phyloP scores from a whole-genome alignment of 139 green algal genomes.

The Picochlorum sp. region DNA sequence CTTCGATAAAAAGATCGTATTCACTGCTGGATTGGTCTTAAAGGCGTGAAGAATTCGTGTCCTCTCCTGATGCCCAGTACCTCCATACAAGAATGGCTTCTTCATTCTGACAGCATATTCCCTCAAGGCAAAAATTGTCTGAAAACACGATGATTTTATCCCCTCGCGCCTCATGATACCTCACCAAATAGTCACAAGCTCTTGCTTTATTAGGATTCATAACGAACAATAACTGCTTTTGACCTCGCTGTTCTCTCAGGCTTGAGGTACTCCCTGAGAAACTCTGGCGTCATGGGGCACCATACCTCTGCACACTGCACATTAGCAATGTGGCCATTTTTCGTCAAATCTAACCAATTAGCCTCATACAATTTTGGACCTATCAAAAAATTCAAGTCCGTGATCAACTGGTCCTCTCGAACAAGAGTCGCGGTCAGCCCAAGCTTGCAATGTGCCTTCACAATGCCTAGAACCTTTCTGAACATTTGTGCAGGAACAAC shows the following conservation, averaged over 20 bases:
- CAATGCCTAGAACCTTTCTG: conserved; percentile 85
- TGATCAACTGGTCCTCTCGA: conserved; percentile 89
- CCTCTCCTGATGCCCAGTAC: conserved; percentile 79
- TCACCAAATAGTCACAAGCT: conserved; percentile 90
- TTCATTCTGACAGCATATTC: conserved; percentile 81
- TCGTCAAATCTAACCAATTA: conserved; percentile 98
- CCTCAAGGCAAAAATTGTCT: conserved; percentile 94
- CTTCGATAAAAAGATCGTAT: conserved; percentile 99
- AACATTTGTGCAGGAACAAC: conserved; percentile 97
- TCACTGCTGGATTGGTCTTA: conserved; percentile 84
- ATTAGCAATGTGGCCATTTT: conserved; percentile 93
- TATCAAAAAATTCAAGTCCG: conserved; percentile 99
- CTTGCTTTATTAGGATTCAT: conserved; percentile 98
- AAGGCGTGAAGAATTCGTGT: conserved; percentile 90
- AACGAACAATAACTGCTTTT: conserved; percentile 79
- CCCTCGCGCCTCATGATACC: conserved; percentile 81
- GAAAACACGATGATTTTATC: conserved; percentile 93
- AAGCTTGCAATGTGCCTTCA: conserved; percentile 95
- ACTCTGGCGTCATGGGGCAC: conserved; percentile 89
- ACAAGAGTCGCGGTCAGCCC: conserved; percentile 96
- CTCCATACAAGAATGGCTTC: conserved; percentile 93
- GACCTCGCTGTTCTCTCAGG: conserved; percentile 38
- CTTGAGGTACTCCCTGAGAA: conserved; percentile 83
- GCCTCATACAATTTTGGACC: conserved; percentile 97
- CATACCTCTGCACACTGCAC: conserved; percentile 97